Conservation (phyloP, 768 basidiomycete species). For the Tulasnella calospora region DNA sequence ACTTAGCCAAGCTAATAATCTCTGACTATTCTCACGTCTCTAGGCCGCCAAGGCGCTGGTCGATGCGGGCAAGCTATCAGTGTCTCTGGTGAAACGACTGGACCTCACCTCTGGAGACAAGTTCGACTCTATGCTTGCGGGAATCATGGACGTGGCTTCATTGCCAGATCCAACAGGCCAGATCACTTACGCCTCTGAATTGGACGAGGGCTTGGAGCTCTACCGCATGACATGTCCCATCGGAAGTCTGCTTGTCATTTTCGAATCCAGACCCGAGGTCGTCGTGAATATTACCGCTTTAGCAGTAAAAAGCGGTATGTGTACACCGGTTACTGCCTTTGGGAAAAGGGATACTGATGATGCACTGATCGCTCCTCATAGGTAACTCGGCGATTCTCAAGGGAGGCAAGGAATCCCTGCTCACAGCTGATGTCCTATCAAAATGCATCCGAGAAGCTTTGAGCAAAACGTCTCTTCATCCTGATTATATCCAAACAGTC, state of each 20-base stretch:
- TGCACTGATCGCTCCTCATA: constrained; percentile 35
- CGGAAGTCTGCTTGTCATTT: constrained; percentile 92
- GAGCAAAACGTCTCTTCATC: constrained; percentile 63
- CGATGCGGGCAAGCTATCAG: constrained; percentile 76
- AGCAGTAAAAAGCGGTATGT: constrained; percentile 90
- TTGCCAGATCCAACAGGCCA: constrained; percentile 83
- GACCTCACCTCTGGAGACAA: constrained; percentile 77
- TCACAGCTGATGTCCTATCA: constrained; percentile 71
- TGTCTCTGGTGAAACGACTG: constrained; percentile 76
- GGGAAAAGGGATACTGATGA: neutral
- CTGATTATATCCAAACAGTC: constrained; percentile 82
- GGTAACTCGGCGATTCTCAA: constrained; percentile 97
- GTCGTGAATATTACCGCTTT: constrained; percentile 94
- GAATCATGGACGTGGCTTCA: constrained; percentile 76
- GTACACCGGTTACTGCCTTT: neutral
- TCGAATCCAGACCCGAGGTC: constrained; percentile 95
- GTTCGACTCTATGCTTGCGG: constrained; percentile 91
- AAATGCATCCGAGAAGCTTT: constrained; percentile 75
- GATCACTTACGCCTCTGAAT: constrained; percentile 81
- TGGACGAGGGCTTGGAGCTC: constrained; percentile 82
- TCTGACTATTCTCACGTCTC: constrained; percentile 2
- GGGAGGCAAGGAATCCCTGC: constrained; percentile 90
- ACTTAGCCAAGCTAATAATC: too few relatives aligned
- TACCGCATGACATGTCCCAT: constrained; percentile 95
- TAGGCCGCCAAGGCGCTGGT: constrained; percentile 76